Base-by-base conservation (phyloP, 306 rosid species). In the Quercus bicolor region DNA sequence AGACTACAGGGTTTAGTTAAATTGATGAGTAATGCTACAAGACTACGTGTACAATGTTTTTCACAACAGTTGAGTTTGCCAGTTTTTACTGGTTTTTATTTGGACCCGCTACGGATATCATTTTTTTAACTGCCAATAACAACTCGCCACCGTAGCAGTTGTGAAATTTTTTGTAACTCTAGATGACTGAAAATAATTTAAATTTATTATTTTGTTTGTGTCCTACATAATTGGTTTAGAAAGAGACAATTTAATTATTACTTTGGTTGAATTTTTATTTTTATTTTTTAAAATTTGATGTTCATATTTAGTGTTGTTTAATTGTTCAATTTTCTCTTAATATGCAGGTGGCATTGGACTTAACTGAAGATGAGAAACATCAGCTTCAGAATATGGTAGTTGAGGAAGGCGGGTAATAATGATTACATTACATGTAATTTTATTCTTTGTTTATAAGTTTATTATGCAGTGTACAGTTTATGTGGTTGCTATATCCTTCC, bases 301-400 rank as follows among this genome's bases (percentile, higher is more conserved):
- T 72, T 11, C 20, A 3, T 19, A 59, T 14, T 75, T 23, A 8
- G 14, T 48, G 1, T 48, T 48, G 45, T 40, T 40, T 40, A 40
- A 26, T 26, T 26, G 28, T 26, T 40, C 43, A 6, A 37, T 72
- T 29, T 15, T 21, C 31, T 68, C 61, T 75, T 72, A 14, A 28
- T 82, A 23, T 72, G 82, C 79, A 95, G 98, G 84, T 92, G 86
- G 97, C 98, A 1, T 75, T 95, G 89, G 97, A 95, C 43, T 81
- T 92, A 71, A 87, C 94, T 11, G 94, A 84, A 8, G 94, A 91
- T 53, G 96, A 95, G 52, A 92, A 91, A 84, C 71, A 82, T 57
- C 86, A 86, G 79, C 81, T 91, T 70, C 90, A 88, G 79, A 68
- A 62, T 68, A 85, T 81, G 52, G 84, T 75, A n/a, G 90, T 75